phyloP scores from a whole-genome alignment of 2,329 filamentous ascomycete genomes.

The Colletotrichum horii region DNA sequence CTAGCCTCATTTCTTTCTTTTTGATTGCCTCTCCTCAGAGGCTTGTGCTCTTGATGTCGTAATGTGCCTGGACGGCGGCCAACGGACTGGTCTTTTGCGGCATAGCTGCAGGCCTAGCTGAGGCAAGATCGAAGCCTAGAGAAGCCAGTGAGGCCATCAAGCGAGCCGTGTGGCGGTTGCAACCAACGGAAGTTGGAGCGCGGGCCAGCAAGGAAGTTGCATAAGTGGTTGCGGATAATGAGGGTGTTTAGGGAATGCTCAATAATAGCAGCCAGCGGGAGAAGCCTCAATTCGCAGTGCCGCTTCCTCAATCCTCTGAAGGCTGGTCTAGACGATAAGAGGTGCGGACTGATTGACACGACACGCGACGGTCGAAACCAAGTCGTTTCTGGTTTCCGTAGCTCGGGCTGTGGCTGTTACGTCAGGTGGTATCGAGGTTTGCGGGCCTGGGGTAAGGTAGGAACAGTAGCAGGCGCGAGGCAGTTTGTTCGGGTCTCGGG shows the following conservation, averaged over 20 bases:
- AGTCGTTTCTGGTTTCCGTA: neutral
- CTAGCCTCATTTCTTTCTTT: neutral
- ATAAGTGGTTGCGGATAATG: neutral
- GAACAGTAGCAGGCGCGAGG: neutral
- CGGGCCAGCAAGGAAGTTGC: neutral
- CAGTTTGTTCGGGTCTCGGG: neutral
- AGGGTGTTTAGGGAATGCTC: neutral
- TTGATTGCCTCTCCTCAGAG: neutral
- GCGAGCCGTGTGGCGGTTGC: neutral
- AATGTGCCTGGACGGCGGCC: neutral
- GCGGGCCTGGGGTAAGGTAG: neutral
- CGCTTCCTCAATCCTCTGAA: neutral
- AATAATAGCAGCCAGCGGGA: neutral
- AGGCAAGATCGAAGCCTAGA: neutral
- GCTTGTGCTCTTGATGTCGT: neutral
- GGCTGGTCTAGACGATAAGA: neutral
- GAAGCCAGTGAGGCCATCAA: neutral
- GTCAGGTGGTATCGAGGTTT: neutral
- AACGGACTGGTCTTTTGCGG: neutral
- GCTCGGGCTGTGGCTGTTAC: conserved; percentile 9
- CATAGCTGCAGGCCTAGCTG: neutral
- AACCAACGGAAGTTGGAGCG: neutral
- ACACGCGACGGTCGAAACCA: neutral
- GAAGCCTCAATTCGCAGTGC: neutral
- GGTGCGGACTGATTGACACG: neutral